Conservation (phyloP, 1,284 basidiomycete genomes). For the Cryptococcus sp. region DNA sequence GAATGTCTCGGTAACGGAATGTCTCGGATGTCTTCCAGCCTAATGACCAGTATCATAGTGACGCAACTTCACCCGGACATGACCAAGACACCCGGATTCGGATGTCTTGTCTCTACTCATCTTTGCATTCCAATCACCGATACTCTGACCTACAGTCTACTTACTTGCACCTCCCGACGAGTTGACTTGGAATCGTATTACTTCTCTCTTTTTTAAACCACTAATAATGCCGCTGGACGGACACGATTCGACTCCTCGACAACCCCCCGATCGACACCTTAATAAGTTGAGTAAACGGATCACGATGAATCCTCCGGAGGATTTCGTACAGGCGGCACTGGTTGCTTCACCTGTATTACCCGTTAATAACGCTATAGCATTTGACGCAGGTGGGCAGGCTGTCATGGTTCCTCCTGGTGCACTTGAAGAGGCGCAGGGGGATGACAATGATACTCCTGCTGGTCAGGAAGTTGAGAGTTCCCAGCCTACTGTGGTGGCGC, state of each 20-base stretch:
- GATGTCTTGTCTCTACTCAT: too few relatives aligned
- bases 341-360: background rate
- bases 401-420: conserved; percentile 14
- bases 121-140: too few relatives aligned
- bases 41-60: too few relatives aligned
- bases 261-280: background rate
- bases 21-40: too few relatives aligned
- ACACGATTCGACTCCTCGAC: background rate
- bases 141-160: too few relatives aligned
- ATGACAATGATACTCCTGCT: background rate
- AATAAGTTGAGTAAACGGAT: conserved; percentile 14
- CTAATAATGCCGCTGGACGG: background rate
- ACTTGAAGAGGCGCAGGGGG: background rate
- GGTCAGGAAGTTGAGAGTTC: too few relatives aligned
- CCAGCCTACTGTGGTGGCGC: background rate
- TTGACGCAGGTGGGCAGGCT: conserved; percentile 20
- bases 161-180: too few relatives aligned
- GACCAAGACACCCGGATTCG: too few relatives aligned
- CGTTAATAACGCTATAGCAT: background rate
- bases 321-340: conserved; percentile 22
- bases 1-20: too few relatives aligned
- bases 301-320: conserved; percentile 27
- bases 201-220: too few relatives aligned
- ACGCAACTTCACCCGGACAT: too few relatives aligned
- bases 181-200: too few relatives aligned